These are phyloP conservation scores for Russula compacta DNA, from an alignment of 768 basidiomycete species.

Conservation along the genomic window DNA sequence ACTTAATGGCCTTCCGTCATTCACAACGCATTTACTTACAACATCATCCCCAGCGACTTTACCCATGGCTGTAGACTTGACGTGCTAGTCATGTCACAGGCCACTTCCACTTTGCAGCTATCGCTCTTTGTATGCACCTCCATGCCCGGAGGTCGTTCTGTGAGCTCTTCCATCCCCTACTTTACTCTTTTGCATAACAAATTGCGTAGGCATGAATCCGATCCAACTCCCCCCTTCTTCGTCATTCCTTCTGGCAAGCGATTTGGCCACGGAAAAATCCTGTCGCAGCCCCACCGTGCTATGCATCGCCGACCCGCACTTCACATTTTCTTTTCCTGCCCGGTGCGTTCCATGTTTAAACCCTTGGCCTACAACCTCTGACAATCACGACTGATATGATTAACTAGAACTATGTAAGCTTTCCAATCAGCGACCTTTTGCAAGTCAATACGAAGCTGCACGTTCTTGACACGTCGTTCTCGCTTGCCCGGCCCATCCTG, in stretches of 20 bases:
- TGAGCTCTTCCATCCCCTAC: conserved; percentile 27
- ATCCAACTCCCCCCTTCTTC: conserved; percentile 55
- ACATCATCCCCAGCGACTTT: conserved; percentile 89
- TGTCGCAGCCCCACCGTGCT: conserved; percentile 77
- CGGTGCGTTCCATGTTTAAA: background rate
- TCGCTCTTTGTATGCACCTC: conserved; percentile 68
- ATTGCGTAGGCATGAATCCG: conserved; percentile 25
- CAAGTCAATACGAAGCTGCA: conserved; percentile 43
- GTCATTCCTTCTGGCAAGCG: conserved; percentile 39
- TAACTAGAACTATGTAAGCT: conserved; percentile 53
- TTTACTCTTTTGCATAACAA: background rate
- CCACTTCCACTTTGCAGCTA: conserved; percentile 39
- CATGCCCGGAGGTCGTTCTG: conserved; percentile 55
- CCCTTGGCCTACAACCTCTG: background rate
- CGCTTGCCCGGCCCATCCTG: conserved; percentile 62
- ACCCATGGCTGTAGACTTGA: conserved; percentile 89
- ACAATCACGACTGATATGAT: background rate
- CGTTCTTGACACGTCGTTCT: conserved; percentile 53
- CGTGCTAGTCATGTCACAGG: conserved; percentile 78
- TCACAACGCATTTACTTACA: conserved; percentile 43
- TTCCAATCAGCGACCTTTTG: conserved; percentile 56
- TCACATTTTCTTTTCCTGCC: conserved; percentile 46
- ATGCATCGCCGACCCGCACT: conserved; percentile 72
- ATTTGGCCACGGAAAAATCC: conserved; percentile 17
- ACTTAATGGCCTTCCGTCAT: too few species aligned